Evolutionary conservation across 2,329 filamentous ascomycete species (phyloP).

Genomic region (Xylaria hypoxylon): DNA sequence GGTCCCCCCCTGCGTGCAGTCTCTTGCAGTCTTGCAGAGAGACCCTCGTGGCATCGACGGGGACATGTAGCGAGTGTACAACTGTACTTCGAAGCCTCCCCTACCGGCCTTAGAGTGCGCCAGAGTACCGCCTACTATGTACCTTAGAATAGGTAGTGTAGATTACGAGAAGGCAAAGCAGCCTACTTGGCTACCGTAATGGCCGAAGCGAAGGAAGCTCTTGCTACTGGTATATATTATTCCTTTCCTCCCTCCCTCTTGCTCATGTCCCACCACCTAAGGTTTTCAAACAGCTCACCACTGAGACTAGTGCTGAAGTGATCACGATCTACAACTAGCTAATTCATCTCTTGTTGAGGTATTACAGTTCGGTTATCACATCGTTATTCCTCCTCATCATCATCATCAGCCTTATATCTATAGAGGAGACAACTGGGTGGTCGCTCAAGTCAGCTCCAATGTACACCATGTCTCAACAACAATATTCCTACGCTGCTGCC

Average conservation of each 20-base stretch:
- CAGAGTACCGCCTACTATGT: background rate
- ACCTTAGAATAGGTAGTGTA: conserved; percentile 1
- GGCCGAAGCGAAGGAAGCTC: conserved; percentile 41
- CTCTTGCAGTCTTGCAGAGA: conserved; percentile 8
- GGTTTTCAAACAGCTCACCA: conserved; percentile 39
- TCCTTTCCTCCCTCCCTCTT: conserved; percentile 44
- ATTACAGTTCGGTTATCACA: background rate
- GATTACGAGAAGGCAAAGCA: conserved; percentile 26
- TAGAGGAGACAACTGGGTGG: conserved; percentile 12
- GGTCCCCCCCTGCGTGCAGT: conserved; percentile 35
- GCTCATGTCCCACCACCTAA: conserved; percentile 43
- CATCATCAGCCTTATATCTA: conserved; percentile 5
- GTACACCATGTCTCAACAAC: conserved; percentile 59
- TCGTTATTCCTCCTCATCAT: background rate
- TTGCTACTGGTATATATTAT: conserved; percentile 44
- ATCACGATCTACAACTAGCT: conserved; percentile 16
- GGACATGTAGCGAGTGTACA: background rate
- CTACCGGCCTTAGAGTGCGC: conserved; percentile 1
- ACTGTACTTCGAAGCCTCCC: conserved; percentile 33
- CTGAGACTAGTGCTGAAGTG: conserved; percentile 23
- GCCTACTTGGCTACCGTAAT: conserved; percentile 26
- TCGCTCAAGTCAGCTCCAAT: conserved; percentile 48
- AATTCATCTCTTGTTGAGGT: background rate
- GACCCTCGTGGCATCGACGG: conserved; percentile 39
- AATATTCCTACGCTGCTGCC: conserved; percentile 55